Evolutionary conservation across 1,284 basidiomycete species (phyloP), one percentile per base, ranked within the genome.

Genomic region (Austroboletus novae-zelandiae): DNA sequence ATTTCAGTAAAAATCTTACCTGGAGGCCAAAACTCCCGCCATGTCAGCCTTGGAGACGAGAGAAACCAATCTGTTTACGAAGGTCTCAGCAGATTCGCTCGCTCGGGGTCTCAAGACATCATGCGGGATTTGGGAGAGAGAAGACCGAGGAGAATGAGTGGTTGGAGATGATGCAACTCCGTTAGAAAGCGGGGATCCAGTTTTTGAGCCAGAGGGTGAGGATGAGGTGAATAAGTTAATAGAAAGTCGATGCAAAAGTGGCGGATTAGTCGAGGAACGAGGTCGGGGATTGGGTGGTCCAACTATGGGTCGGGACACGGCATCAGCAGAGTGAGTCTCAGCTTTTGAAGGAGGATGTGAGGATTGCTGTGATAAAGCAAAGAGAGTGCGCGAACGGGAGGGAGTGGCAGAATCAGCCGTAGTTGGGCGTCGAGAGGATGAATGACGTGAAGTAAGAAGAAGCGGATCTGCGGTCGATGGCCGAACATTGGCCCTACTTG

Each of bases 31-130:
- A 17, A 92, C 77, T 39, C 79, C 78, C 0, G 87, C 86, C 42
- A 95, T 76, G 61, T 95, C 92, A 2, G 83, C 78, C 61, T 89
- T 89, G 57, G 78, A 83, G 13, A 94, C 80, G 30, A 77, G 77
- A 15, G 76, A 71, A 34, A 76, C 67, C 27, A 96, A 69, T 48
- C 91, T 77, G 9, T 70, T 63, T 31, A 95, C 67, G 70, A 90
- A 96, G 1, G 70, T 64, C 54, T 84, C 83, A 2, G 89, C 83
- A 15, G 83, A 79, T 66, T 95, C 91, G 37, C 79, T 81, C 18
- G 76, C 72, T 45, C 70, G 71, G 2, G 84, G 83, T 59, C 74
- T 79, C 11, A 83, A 75, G 43, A 80, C 70, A 46, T 75, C 72
- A 1, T 71, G 57, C 4, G 76, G 64, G 15, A 71, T 67, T 51